Conservation (phyloP, 805 yeast genomes). For the Candida golubevii region DNA sequence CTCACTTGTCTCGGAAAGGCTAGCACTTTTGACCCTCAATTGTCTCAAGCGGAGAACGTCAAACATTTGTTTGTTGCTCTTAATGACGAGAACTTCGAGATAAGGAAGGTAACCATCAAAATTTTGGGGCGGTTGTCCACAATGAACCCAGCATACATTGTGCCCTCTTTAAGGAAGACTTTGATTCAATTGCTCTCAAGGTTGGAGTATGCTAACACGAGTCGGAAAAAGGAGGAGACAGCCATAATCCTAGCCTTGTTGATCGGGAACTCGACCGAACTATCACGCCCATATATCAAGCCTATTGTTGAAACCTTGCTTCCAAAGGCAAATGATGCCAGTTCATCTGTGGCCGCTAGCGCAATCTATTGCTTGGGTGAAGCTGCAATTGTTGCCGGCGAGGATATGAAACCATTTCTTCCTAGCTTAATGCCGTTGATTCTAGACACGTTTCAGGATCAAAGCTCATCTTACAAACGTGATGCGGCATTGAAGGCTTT, state of each 20-base stretch:
- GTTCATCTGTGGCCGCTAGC: slow-evolving; percentile 81
- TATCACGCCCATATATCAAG: slow-evolving; percentile 86
- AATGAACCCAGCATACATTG: slow-evolving; percentile 92
- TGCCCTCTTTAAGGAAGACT: slow-evolving; percentile 85
- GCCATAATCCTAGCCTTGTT: slow-evolving; percentile 70
- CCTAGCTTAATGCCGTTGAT: slow-evolving; percentile 81
- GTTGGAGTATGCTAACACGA: slow-evolving; percentile 73
- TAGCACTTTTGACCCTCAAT: slow-evolving; percentile 78
- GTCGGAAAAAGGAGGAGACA: slow-evolving; percentile 78
- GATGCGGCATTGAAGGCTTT: slow-evolving; percentile 85
- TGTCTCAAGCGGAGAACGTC: slow-evolving; percentile 91
- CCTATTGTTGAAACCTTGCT: slow-evolving; percentile 84
- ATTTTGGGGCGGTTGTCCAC: slow-evolving; percentile 80
- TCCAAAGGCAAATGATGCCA: slow-evolving; percentile 67
- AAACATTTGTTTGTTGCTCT: slow-evolving; percentile 79
- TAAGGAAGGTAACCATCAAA: slow-evolving; percentile 71
- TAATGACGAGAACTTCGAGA: slow-evolving; percentile 84
- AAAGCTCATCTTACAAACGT: slow-evolving; percentile 79
- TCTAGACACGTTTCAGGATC: slow-evolving; percentile 86
- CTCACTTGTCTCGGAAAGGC: slow-evolving; percentile 59
- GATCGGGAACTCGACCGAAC: slow-evolving; percentile 70
- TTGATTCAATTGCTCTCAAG: slow-evolving; percentile 81
- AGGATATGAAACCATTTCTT: slow-evolving; percentile 68
- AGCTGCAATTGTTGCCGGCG: slow-evolving; percentile 82
- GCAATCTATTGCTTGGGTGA: slow-evolving; percentile 88